Conservation (phyloP, 2,329 filamentous ascomycete genomes). For the Tolypocladium sp. region DNA sequence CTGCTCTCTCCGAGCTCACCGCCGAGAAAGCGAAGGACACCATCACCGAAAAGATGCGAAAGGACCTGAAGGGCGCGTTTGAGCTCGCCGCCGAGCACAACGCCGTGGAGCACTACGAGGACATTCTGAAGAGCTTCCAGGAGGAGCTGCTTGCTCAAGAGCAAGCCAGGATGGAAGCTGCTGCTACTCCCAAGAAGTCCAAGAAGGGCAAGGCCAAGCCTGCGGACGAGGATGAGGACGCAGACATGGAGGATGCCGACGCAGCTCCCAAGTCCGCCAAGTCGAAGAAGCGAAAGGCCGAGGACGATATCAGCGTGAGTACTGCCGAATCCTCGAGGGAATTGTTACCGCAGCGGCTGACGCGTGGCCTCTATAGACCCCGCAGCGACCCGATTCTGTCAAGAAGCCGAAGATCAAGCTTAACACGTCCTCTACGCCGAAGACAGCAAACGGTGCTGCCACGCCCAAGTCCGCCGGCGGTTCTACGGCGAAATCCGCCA, state of each 20-base stretch:
- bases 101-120: constrained; percentile 74
- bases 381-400: constrained; percentile 50
- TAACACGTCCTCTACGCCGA: constrained; percentile 57
- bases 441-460: constrained; percentile 54
- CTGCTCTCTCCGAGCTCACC: constrained; percentile 68
- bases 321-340: too few relatives aligned
- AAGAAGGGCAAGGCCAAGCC: constrained; percentile 41
- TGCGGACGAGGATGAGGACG: constrained; percentile 46
- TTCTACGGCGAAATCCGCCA: constrained; percentile 39
- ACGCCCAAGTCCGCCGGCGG: constrained; percentile 49
- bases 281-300: constrained; percentile 75
- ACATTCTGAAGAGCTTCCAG: constrained; percentile 60
- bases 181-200: constrained; percentile 27
- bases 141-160: constrained; percentile 54
- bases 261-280: constrained; percentile 54
- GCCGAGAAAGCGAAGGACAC: constrained; percentile 60
- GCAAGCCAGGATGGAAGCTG: constrained; percentile 33
- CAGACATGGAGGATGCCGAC: constrained; percentile 54
- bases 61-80: constrained; percentile 71
- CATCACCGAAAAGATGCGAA: constrained; percentile 69
- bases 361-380: constrained; percentile 30
- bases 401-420: constrained; percentile 63
- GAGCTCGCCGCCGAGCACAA: constrained; percentile 70
- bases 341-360: constrained; percentile 5
- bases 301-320: constrained; percentile 54